Conservation (phyloP, 228 moss, liverwort and hornwort genomes). For the Sphagnum fallax region DNA sequence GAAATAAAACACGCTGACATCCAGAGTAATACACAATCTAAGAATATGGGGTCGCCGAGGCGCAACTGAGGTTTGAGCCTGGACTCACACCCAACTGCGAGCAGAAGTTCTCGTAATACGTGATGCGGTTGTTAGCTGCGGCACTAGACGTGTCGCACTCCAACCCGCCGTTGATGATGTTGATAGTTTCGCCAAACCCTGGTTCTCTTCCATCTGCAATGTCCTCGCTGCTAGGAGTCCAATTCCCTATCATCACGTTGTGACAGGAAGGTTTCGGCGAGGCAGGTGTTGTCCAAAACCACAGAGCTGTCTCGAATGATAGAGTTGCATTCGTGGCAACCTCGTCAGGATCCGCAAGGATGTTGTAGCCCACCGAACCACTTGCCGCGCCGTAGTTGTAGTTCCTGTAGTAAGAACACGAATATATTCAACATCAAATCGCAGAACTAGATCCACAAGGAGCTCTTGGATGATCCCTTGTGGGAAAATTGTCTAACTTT, state of each 20-base stretch:
- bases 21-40: too few species aligned
- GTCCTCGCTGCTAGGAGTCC: slow-evolving; percentile 34
- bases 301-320: slow-evolving; percentile 41
- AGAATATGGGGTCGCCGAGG: neutral
- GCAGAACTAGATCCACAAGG: neutral
- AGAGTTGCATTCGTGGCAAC: slow-evolving; percentile 29
- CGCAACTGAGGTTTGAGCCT: slow-evolving; percentile 44
- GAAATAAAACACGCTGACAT: too few species aligned
- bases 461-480: too few species aligned
- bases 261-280: slow-evolving; percentile 49
- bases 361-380: slow-evolving; percentile 12
- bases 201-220: slow-evolving; percentile 30
- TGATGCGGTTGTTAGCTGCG: slow-evolving; percentile 24
- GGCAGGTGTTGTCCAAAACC: slow-evolving; percentile 58
- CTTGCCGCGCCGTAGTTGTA: slow-evolving; percentile 49
- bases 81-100: slow-evolving; percentile 14
- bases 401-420: slow-evolving; percentile 33
- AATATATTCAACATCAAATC: neutral
- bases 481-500: too few species aligned
- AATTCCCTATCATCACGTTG: slow-evolving; percentile 46
- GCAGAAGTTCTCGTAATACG: slow-evolving; percentile 29
- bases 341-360: slow-evolving; percentile 34
- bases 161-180: slow-evolving; percentile 45
- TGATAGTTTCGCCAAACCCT: slow-evolving; percentile 58
- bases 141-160: slow-evolving; percentile 31